Conservation (phyloP, 116 monocot species). For the Zostera marina region DNA sequence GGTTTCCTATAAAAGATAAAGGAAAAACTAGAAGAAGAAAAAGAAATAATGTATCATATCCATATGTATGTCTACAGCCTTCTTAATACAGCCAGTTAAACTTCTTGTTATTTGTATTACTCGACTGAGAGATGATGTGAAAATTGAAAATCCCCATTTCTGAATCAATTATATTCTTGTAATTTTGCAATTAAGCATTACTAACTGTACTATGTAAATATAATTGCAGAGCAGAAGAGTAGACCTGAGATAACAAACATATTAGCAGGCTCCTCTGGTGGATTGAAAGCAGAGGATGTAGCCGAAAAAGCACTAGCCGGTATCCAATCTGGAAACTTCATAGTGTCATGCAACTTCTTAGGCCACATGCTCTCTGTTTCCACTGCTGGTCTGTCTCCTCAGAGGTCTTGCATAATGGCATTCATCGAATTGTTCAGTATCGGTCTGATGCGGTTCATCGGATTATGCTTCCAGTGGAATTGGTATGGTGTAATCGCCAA, state of each 20-base stretch:
- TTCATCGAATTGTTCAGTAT: conserved; percentile 37
- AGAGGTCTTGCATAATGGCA: conserved; percentile 40
- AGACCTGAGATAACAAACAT: conserved; percentile 48
- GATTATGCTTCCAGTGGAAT: conserved; percentile 41
- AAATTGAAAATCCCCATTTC: background rate
- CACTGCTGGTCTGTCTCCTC: conserved; percentile 55
- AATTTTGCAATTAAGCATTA: background rate
- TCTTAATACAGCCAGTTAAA: no score
- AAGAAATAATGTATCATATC: no score
- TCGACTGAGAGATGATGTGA: no score
- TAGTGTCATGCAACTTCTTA: conserved; percentile 54
- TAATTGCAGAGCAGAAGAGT: conserved; percentile 34
- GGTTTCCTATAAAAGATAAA: no score
- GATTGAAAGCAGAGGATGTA: conserved; percentile 60
- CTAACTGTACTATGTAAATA: no score
- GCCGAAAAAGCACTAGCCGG: conserved; percentile 49
- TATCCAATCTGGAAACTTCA: conserved; percentile 47
- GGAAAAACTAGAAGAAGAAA: no score
- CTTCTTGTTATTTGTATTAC: no score
- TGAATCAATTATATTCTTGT: background rate
- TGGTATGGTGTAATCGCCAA: conserved; percentile 55
- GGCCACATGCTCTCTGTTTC: conserved; percentile 56
- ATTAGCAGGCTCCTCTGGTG: conserved; percentile 36
- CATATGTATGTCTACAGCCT: no score
- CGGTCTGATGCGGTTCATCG: conserved; percentile 67